Evolutionary conservation across 345 rosid genomes (phyloP), one percentile per base, ranked within the genome.

Genomic region (Bruguiera sexangula): DNA sequence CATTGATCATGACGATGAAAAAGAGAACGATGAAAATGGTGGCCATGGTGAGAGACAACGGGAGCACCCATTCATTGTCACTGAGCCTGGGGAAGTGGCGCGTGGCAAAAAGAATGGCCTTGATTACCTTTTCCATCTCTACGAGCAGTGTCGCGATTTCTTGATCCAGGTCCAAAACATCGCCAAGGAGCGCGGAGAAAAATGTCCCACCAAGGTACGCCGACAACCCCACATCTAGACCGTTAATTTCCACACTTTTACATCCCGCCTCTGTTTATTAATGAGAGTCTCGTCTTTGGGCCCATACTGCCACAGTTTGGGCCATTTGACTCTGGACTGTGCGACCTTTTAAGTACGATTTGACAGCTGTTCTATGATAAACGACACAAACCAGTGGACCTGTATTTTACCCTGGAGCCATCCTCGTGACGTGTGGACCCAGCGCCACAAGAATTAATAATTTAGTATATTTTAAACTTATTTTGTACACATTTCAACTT

Each of bases 81-180:
- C 99, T 52, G 99, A 92, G 89, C 99, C 98, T 18, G 98, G 99
- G 68, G 99, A 92, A 63, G 98, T 95, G 65, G 99, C 99, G 71
- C 96, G 99, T 64, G 99, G 99, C 64, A 92, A 95, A 76, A 95
- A 95, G 92, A 95, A 95, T 78, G 99, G 99, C 65, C 92, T 95
- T 0, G 99, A 95, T 83, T 95, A 95, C 80, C 96, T 95, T 76
- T 95, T 95, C 88, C 96, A 92, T 46, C 88, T 95, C 72, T 95
- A 92, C 78, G 99, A 95, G 64, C 99, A 88, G 79, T 95, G 99
- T 80, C 91, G 96, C 15, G 99, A 95, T 56, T 92, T 92, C 78
- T 80, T 95, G 77, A 76, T 87, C 76, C 97, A 90, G 75, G 99
- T 95, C 62, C 99, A 95, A 72, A 87, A 81, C 63, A 85, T 88